Evolutionary conservation across 352 stramenopile species (phyloP), one percentile per base, ranked within the genome.

Genomic region (Phytopythium cucurbitacearum): DNA sequence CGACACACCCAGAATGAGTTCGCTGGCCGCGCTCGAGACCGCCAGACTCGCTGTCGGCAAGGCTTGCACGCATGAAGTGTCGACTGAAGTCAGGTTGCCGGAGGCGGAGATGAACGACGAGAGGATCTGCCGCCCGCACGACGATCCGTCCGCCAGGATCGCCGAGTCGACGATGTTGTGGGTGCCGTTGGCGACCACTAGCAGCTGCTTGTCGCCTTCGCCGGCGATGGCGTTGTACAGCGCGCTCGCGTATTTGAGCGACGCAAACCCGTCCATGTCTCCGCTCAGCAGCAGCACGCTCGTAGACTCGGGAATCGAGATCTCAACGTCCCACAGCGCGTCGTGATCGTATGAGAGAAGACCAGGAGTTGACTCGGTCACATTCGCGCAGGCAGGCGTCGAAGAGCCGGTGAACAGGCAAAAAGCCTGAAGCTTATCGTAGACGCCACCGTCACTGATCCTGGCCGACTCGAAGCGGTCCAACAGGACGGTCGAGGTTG

Each of bases 221-320:
- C 67, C 73, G 12, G 57, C 46, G 33, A 87, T 56, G 3, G 60
- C 52, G 38, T 74, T 53, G 28, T 73, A 65, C 4, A 90, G 52
- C 11, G 56, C 61, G 43, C 71, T 54, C 5, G 81, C 72, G 54
- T 87, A 74, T 33, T 66, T 64, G 13, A 60, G 42, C 10, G 74
- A 67, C 10, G 76, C 71, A 38, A 76, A 36, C 0, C 52, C 64
- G 45, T 92, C 80, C 42, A 83, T 57, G 0, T 58, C 62, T 33
- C 75, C 73, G 13, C 62, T 67, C 9, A 92, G 53, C 7, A 90
- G 45, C n/a, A 92, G 56, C 32, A 88, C 69, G 28, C 69, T 86
- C 4, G 76, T 45, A n/a, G 64, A 42, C 1, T 49, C 39, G 2
- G 69, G 69, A 41, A 81, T 67, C 8, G 44, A 54, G 5, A 73